Conservation (phyloP, 1,139 yeast genomes). For the Diutina pseudorugosa region DNA sequence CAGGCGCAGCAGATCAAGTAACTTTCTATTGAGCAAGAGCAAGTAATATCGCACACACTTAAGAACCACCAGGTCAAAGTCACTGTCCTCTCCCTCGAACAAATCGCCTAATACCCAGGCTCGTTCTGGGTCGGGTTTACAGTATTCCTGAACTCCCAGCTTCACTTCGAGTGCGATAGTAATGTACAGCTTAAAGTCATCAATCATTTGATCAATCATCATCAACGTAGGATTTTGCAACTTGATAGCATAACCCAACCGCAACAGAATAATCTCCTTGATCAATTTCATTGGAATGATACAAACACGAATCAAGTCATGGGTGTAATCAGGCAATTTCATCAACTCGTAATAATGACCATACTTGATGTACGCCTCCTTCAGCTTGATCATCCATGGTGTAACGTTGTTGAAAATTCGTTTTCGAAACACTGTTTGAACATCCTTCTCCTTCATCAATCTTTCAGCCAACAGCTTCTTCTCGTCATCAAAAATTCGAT, state of each 20-base stretch:
- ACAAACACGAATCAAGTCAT: slow-evolving; percentile 54
- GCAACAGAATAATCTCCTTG: slow-evolving; percentile 65
- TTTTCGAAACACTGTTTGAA: slow-evolving; percentile 51
- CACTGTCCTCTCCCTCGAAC: slow-evolving; percentile 41
- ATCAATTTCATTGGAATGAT: slow-evolving; percentile 71
- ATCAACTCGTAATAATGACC: slow-evolving; percentile 53
- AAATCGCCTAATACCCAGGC: slow-evolving; percentile 69
- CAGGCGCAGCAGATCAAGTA: slow-evolving; percentile 64
- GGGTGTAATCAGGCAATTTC: slow-evolving; percentile 67
- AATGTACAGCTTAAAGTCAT: slow-evolving; percentile 70
- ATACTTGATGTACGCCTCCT: slow-evolving; percentile 54
- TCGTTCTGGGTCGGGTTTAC: slow-evolving; percentile 45
- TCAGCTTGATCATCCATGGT: slow-evolving; percentile 71
- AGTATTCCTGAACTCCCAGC: slow-evolving; percentile 51
- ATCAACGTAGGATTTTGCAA: slow-evolving; percentile 81
- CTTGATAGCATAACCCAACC: slow-evolving; percentile 70
- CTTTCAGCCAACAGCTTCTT: slow-evolving; percentile 69
- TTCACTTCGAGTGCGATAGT: slow-evolving; percentile 68
- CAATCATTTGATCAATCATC: slow-evolving; percentile 93
- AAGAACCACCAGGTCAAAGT: slow-evolving; percentile 61
- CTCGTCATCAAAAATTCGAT: slow-evolving; percentile 43
- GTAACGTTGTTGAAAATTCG: slow-evolving; percentile 49
- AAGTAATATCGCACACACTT: slow-evolving; percentile 68
- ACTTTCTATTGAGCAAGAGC: slow-evolving; percentile 59
- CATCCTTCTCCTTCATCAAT: slow-evolving; percentile 75